A percentile compares a stretch with the other conserved stretches of the same genome.
Evolutionary conservation across 495 filamentous ascomycete species (phyloP).

Genomic region (Penicillium manginii): DNA sequence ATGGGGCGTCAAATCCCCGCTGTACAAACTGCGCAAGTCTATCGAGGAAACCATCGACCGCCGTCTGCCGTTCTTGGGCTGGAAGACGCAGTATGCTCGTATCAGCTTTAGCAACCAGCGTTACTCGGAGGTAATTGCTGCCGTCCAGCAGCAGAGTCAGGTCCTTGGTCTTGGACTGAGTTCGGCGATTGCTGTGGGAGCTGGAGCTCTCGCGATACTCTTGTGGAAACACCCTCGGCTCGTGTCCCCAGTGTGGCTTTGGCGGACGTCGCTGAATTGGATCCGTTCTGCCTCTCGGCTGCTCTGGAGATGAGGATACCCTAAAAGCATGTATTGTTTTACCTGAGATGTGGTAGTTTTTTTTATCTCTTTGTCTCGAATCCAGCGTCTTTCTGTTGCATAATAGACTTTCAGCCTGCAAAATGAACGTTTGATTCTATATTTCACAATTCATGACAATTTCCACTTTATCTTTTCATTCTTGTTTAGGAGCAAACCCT

Average conservation of each 20-base stretch:
- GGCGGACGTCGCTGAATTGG: constrained; percentile 9
- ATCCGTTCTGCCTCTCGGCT: background rate
- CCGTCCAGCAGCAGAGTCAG: constrained; percentile 68
- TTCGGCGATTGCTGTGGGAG: constrained; percentile 28
- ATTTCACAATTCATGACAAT: too few species aligned
- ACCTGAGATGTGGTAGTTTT: background rate
- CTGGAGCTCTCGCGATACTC: constrained; percentile 33
- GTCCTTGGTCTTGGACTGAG: constrained; percentile 50
- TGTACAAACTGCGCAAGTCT: constrained; percentile 78
- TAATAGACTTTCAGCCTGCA: background rate
- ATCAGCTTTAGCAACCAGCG: constrained; percentile 91
- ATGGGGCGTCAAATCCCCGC: constrained; percentile 70
- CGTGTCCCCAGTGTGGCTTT: constrained; percentile 18
- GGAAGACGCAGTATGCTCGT: constrained; percentile 90
- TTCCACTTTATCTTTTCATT: too few species aligned
- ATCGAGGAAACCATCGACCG: constrained; percentile 82
- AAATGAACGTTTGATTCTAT: background rate
- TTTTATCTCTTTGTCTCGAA: background rate
- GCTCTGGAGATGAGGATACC: background rate
- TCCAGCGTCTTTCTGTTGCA: constrained; percentile 1
- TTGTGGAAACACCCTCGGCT: constrained; percentile 37
- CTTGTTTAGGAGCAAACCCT: too few species aligned
- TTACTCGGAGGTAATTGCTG: constrained; percentile 79
- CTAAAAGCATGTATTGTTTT: background rate
- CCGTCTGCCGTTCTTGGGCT: constrained; percentile 76